A percentile compares a stretch with the other conserved stretches of the same genome.
phyloP scores from a whole-genome alignment of 176 grass and related monocot genomes.

The Dactylis glomerata region DNA sequence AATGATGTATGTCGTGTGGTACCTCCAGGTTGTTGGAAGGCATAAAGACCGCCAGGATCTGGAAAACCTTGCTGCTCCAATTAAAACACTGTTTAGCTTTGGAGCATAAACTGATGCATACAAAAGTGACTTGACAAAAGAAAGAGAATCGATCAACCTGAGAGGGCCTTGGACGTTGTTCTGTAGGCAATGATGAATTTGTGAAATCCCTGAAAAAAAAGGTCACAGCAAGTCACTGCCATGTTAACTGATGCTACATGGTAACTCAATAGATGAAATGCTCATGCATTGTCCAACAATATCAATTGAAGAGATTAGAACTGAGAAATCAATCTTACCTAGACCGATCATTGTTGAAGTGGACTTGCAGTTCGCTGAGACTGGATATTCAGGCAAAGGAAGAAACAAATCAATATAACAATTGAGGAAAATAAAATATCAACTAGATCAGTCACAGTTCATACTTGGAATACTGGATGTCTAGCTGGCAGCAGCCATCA shows the following conservation, averaged over 20 bases:
- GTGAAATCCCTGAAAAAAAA: slow-evolving; percentile 82
- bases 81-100: slow-evolving; percentile 10
- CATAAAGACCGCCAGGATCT: slow-evolving; percentile 64
- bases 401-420: slow-evolving; percentile 31
- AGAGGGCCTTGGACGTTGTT: slow-evolving; percentile 69
- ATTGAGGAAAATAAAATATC: neutral
- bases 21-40: slow-evolving; percentile 70
- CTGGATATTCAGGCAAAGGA: slow-evolving; percentile 45
- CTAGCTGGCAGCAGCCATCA: slow-evolving; percentile 99
- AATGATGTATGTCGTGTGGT: slow-evolving; percentile 10
- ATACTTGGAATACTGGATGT: slow-evolving; percentile 99
- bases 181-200: slow-evolving; percentile 85
- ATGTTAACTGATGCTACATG: slow-evolving; percentile 2
- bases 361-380: slow-evolving; percentile 94
- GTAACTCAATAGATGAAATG: neutral
- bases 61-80: slow-evolving; percentile 61
- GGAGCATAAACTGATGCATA: slow-evolving; percentile 6
- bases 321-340: slow-evolving; percentile 49
- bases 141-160: slow-evolving; percentile 51
- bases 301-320: neutral
- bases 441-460: slow-evolving; percentile 13
- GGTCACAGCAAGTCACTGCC: neutral
- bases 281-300: neutral
- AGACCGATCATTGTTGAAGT: slow-evolving; percentile 96
- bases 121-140: neutral